A percentile compares a stretch with the other conserved stretches of the same genome.
phyloP scores from a whole-genome alignment of 345 rosid genomes.

The Gossypium anomalum region DNA sequence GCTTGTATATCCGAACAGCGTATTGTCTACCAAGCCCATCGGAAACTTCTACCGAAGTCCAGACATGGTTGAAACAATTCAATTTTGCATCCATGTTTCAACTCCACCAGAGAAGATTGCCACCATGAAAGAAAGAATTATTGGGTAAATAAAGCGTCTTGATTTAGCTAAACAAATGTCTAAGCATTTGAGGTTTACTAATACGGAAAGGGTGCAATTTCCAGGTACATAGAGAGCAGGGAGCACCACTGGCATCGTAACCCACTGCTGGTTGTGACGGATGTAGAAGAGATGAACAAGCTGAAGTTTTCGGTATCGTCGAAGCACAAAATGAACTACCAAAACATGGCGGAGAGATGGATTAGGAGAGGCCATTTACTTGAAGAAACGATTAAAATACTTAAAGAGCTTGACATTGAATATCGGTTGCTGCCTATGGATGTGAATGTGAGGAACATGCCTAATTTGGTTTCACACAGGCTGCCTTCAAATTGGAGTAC shows the following conservation, averaged over 20 bases:
- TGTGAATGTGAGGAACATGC: slow-evolving; percentile 36
- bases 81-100: slow-evolving; percentile 43
- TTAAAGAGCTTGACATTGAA: slow-evolving; percentile 35
- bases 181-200: neutral
- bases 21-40: slow-evolving; percentile 42
- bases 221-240: slow-evolving; percentile 30
- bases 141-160: slow-evolving; percentile 19
- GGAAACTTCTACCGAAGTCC: slow-evolving; percentile 48
- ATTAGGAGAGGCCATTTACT: slow-evolving; percentile 29
- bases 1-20: slow-evolving; percentile 39
- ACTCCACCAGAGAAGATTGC: slow-evolving; percentile 41
- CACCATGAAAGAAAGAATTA: slow-evolving; percentile 23
- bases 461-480: slow-evolving; percentile 18
- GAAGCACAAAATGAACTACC: slow-evolving; percentile 33
- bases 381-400: slow-evolving; percentile 34
- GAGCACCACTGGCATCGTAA: slow-evolving; percentile 32
- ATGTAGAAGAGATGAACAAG: slow-evolving; percentile 52
- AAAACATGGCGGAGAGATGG: slow-evolving; percentile 27
- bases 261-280: slow-evolving; percentile 23
- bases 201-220: neutral
- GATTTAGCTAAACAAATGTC: neutral
- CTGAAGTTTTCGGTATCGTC: slow-evolving; percentile 25
- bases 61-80: slow-evolving; percentile 37
- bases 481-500: slow-evolving; percentile 38
- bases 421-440: slow-evolving; percentile 39